These are phyloP conservation scores for Clarireedia monteithiana DNA, from an alignment of 2,329 filamentous ascomycete species.

Conservation along the genomic window DNA sequence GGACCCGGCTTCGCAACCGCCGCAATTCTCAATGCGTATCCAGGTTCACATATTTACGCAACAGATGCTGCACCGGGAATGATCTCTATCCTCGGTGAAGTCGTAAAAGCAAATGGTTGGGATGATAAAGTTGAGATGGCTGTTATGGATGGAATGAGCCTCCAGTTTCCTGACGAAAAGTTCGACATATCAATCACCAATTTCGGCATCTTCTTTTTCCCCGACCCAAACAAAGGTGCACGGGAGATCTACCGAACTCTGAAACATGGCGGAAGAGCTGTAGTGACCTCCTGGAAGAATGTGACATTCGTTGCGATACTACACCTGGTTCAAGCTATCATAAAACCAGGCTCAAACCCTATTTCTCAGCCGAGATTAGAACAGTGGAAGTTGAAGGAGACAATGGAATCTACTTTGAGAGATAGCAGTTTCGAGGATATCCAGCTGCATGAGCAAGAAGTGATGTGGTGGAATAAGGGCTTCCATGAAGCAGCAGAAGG, in stretches of 20 bases:
- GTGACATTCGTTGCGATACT: neutral
- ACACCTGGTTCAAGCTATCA: neutral
- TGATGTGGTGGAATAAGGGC: neutral
- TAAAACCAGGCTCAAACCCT: neutral
- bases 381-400: neutral
- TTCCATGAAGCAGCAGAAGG: neutral
- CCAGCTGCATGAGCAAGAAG: neutral
- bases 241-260: slow-evolving; percentile 76
- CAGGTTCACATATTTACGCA: neutral
- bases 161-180: neutral
- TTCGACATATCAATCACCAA: neutral
- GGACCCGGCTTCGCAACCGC: neutral
- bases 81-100: neutral
- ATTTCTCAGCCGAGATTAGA: neutral
- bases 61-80: neutral
- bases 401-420: neutral
- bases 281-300: slow-evolving; percentile 1
- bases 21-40: neutral
- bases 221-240: slow-evolving; percentile 54
- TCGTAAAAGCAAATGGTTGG: neutral
- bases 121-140: neutral
- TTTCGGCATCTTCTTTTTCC: slow-evolving; percentile 1
- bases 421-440: neutral
- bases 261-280: slow-evolving; percentile 71
- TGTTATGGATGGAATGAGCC: neutral